Conservation (phyloP, 2,329 filamentous ascomycete species). For the Fusarium humuli region DNA sequence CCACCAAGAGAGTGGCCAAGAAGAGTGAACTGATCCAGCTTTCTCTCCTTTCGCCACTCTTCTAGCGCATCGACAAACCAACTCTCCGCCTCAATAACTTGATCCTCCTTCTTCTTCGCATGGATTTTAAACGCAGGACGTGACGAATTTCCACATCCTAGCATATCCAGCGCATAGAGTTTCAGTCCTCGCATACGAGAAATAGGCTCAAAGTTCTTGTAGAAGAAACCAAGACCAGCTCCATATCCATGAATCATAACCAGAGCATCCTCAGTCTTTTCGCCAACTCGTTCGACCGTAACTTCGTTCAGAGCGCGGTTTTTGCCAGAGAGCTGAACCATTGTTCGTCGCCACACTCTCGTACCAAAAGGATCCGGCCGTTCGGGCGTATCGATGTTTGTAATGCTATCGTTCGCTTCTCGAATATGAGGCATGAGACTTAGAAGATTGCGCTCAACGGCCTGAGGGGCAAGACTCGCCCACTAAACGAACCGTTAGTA, state of each 20-base stretch:
- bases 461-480: constrained; percentile 82
- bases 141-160: constrained; percentile 92
- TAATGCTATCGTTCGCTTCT: constrained; percentile 76
- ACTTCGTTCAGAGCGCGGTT: constrained; percentile 93
- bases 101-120: constrained; percentile 81
- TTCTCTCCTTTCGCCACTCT: constrained; percentile 90
- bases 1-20: constrained; percentile 94
- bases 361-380: constrained; percentile 84
- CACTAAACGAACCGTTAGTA: constrained; percentile 66
- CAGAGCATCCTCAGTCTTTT: constrained; percentile 83
- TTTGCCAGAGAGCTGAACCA: constrained; percentile 87
- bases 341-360: constrained; percentile 84
- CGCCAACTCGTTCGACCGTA: constrained; percentile 84
- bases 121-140: constrained; percentile 86
- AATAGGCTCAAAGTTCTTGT: constrained; percentile 94
- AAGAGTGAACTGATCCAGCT: constrained; percentile 92
- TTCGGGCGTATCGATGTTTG: constrained; percentile 56
- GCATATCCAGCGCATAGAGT: constrained; percentile 91
- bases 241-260: constrained; percentile 98
- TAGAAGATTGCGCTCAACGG: constrained; percentile 89
- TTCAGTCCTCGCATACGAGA: constrained; percentile 85
- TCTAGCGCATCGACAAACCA: constrained; percentile 98
- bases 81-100: constrained; percentile 88
- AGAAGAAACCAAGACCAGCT: constrained; percentile 96
- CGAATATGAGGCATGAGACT: constrained; percentile 85